Base-by-base conservation (phyloP, 208 protist species). In the Acanthamoeba sp. region DNA sequence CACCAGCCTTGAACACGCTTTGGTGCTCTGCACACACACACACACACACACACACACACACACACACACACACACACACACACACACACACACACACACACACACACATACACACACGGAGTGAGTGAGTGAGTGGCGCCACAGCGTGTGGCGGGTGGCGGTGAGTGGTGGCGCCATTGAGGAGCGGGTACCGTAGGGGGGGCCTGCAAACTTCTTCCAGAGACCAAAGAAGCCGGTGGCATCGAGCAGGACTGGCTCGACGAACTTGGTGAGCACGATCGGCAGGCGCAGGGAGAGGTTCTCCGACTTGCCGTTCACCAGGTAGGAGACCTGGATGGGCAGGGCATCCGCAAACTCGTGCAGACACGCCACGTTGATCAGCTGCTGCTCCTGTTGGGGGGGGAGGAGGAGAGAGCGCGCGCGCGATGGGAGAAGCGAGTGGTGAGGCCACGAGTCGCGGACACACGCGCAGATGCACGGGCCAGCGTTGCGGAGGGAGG, bases 211-310 rank as follows among this genome's bases (percentile, higher is more conserved):
- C 38, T 94, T 69, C 78, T 94, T 94, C 92, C 92, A 94, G 20
- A 71, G 36, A 18, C 62, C 80, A 78, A 94, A 94, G 38, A 94
- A 94, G 48, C 52, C 92, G 38, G 34, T 48, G 45, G 48, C 34
- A 24, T 66, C 40, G 24, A 94, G 52, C 42, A 90, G 18, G n/a
- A 52, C 48, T 40, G 92, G 92, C 57, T 90, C 92, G 3, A 94
- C 42, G n/a, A 94, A 94, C 76, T 94, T 94, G 48, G 92, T 94
- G 57, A 90, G 55, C 7, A 94, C 92, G n/a, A 94, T 78, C 16
- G 92, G 92, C 5, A 94, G 55, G 27, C 62, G 69, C 38, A 94
- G 73, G 18, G 92, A 90, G 24, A 91, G 52, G 40, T 94, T 94
- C 55, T 94, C 80, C 12, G 78, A 80, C 38, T 94, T 91, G 36